phyloP scores from a whole-genome alignment of 2,329 filamentous ascomycete species.

The Zymoseptoria brevis region DNA sequence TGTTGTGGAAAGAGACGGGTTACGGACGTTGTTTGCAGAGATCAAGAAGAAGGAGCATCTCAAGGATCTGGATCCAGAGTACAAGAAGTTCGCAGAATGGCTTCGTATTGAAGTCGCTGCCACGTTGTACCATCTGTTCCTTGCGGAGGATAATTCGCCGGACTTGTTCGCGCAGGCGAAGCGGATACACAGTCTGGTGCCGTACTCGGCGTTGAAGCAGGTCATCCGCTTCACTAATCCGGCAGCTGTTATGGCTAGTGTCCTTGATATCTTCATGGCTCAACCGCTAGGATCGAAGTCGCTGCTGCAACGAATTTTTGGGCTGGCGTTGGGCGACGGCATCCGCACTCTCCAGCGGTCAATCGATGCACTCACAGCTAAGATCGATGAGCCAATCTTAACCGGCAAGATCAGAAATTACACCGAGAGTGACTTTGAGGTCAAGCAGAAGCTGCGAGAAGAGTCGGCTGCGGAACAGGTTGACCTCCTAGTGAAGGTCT shows the following conservation, averaged over 20 bases:
- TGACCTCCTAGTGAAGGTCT: constrained; percentile 76
- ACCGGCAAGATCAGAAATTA: constrained; percentile 76
- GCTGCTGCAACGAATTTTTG: constrained; percentile 88
- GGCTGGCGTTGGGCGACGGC: constrained; percentile 81
- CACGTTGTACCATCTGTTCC: constrained; percentile 92
- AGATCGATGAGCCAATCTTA: constrained; percentile 74
- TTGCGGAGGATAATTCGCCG: constrained; percentile 95
- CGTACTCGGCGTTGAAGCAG: constrained; percentile 90
- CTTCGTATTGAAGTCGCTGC: constrained; percentile 93
- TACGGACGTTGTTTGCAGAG: constrained; percentile 87
- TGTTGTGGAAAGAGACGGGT: constrained; percentile 69
- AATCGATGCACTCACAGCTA: constrained; percentile 67
- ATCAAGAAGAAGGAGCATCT: constrained; percentile 87
- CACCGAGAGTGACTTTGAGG: constrained; percentile 62
- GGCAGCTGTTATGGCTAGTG: constrained; percentile 90
- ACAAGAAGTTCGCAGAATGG: constrained; percentile 98
- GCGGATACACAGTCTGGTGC: constrained; percentile 87
- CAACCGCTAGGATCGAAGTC: constrained; percentile 89
- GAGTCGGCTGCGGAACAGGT: constrained; percentile 68
- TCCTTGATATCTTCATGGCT: constrained; percentile 89
- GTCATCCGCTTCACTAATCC: constrained; percentile 95
- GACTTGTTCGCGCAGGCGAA: constrained; percentile 92
- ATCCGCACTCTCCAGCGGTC: constrained; percentile 79
- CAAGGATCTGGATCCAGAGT: constrained; percentile 81
- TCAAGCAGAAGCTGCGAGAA: constrained; percentile 65